phyloP scores from a whole-genome alignment of 257 asterid species.

The Phtheirospermum japonicum region DNA sequence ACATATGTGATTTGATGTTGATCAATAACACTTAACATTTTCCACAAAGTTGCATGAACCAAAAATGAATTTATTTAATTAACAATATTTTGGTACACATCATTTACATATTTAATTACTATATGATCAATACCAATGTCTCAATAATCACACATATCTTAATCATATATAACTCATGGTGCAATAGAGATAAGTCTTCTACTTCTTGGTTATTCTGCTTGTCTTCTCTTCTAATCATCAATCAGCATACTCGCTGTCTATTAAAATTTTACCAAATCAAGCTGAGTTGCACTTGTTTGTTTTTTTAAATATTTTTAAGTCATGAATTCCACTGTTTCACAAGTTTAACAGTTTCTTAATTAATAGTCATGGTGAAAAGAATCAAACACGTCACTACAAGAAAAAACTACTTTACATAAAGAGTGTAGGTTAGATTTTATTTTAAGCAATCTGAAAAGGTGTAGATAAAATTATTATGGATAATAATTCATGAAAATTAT shows the following conservation, averaged over 20 bases:
- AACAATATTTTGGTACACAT: too few species aligned
- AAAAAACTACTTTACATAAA: too few species aligned
- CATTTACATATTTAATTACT: slow-evolving; percentile 11
- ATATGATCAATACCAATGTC: neutral
- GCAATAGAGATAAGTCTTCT: neutral
- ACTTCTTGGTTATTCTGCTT: slow-evolving; percentile 3
- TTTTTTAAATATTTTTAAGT: too few species aligned
- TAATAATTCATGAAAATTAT: too few species aligned
- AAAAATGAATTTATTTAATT: too few species aligned
- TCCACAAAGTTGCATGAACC: too few species aligned
- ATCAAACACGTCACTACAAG: neutral
- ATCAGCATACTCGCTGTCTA: neutral
- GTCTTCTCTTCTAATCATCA: neutral
- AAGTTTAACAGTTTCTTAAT: neutral
- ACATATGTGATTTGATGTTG: too few species aligned
- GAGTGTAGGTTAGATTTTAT: too few species aligned
- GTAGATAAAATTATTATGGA: too few species aligned
- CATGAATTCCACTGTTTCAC: neutral
- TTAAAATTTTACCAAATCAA: neutral
- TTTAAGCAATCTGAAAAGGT: too few species aligned
- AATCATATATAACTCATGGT: slow-evolving; percentile 13
- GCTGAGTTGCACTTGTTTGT: neutral
- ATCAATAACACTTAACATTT: too few species aligned
- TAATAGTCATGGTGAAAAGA: neutral
- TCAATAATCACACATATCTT: slow-evolving; percentile 26